A percentile compares a stretch with the other conserved stretches of the same genome.
Evolutionary conservation across 805 yeast species (phyloP).

Genomic region (Brettanomyces custersianus): DNA sequence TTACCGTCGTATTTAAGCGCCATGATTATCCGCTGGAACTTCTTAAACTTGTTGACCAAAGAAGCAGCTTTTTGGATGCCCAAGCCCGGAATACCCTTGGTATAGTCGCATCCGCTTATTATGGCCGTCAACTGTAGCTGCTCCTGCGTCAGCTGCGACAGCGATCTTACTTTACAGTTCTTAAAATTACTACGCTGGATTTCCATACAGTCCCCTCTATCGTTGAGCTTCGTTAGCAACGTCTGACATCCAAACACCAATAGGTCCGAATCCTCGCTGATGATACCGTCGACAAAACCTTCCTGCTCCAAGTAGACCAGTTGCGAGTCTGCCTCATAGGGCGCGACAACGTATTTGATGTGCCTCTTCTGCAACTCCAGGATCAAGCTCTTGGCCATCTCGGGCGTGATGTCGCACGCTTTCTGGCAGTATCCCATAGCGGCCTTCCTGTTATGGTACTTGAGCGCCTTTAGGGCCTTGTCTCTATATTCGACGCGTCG

Average conservation of each 20-base stretch:
- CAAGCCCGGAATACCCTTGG: conserved; percentile 72
- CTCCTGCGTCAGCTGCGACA: conserved; percentile 41
- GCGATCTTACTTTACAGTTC: conserved; percentile 23
- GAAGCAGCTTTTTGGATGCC: conserved; percentile 73
- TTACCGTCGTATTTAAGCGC: conserved; percentile 56
- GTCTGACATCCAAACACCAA: conserved; percentile 75
- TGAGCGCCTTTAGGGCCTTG: conserved; percentile 43
- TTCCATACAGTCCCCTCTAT: conserved; percentile 58
- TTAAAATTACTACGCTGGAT: conserved; percentile 49
- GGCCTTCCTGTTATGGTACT: conserved; percentile 42
- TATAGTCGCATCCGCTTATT: conserved; percentile 94
- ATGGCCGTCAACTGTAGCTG: conserved; percentile 74
- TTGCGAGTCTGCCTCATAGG: conserved; percentile 97
- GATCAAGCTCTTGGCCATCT: conserved; percentile 83
- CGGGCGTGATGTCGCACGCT: conserved; percentile 80
- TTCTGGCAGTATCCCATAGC: conserved; percentile 68
- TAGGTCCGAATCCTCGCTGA: conserved; percentile 92
- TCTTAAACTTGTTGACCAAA: conserved; percentile 41
- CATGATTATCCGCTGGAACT: conserved; percentile 47
- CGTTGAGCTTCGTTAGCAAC: conserved; percentile 76
- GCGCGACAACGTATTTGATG: conserved; percentile 82
- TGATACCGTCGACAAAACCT: conserved; percentile 73
- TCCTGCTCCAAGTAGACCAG: conserved; percentile 77
- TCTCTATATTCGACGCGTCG: conserved; percentile 49
- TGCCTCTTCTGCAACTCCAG: conserved; percentile 50